Conservation (phyloP, 768 basidiomycete species). For the Tylopilus balloui region DNA sequence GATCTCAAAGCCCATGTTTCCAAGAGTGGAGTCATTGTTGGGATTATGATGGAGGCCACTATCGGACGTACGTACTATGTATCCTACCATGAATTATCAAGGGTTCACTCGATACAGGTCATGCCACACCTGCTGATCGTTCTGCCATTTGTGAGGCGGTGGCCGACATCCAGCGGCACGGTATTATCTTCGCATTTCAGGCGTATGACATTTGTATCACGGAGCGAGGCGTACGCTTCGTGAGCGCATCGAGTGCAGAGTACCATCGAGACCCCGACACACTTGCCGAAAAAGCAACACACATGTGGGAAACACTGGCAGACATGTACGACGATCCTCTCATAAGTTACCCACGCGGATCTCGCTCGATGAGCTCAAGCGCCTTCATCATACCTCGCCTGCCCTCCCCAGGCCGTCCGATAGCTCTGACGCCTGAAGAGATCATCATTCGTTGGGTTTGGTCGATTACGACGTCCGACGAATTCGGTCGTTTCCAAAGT, state of each 20-base stretch:
- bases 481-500: neutral
- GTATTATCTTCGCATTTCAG: conserved; percentile 19
- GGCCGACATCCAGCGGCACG: conserved; percentile 30
- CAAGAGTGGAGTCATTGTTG: conserved; percentile 28
- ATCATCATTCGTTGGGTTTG: conserved; percentile 20
- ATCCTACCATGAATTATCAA: neutral
- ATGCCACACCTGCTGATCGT: conserved; percentile 23
- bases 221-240: conserved; percentile 27
- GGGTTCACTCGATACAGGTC: conserved; percentile 17
- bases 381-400: conserved; percentile 27
- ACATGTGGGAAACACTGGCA: conserved; percentile 16
- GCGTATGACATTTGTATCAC: conserved; percentile 29
- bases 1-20: conserved; percentile 28
- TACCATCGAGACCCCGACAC: conserved; percentile 22
- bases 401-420: conserved; percentile 19
- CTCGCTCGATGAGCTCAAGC: conserved; percentile 1
- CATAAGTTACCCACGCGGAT: neutral
- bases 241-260: conserved; percentile 14
- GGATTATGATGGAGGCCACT: conserved; percentile 29
- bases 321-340: conserved; percentile 14
- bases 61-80: conserved; percentile 27
- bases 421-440: conserved; percentile 18
- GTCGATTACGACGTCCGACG: conserved; percentile 16
- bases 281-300: conserved; percentile 20
- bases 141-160: conserved; percentile 28